These are phyloP conservation scores for Phyllosticta citrichinensis DNA, from an alignment of 2,329 filamentous ascomycete genomes.

Conservation along the genomic window DNA sequence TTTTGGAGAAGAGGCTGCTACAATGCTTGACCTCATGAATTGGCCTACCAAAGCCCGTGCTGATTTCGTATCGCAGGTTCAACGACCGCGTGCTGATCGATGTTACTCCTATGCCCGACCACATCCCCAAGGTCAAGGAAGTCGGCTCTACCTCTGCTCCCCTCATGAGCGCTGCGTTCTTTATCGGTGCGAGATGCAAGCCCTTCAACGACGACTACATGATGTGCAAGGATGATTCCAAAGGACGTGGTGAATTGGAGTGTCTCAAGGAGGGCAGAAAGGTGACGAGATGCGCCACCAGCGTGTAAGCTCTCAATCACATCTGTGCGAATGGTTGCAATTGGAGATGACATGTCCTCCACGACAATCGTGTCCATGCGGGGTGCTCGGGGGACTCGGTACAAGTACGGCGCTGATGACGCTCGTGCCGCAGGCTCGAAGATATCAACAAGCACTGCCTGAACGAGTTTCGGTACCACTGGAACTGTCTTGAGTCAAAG, in stretches of 20 bases:
- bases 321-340: background rate
- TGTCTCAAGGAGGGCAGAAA: constrained; percentile 94
- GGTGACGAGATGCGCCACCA: constrained; percentile 91
- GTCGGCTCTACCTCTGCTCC: constrained; percentile 89
- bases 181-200: constrained; percentile 91
- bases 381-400: background rate
- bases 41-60: constrained; percentile 15
- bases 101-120: constrained; percentile 85
- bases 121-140: constrained; percentile 88
- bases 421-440: constrained; percentile 52
- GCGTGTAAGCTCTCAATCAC: constrained; percentile 54
- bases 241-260: constrained; percentile 82
- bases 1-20: background rate
- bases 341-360: background rate
- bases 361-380: background rate
- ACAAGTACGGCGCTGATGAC: constrained; percentile 1
- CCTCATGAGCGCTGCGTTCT: constrained; percentile 83
- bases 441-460: constrained; percentile 96
- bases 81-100: constrained; percentile 89
- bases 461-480: constrained; percentile 83
- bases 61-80: constrained; percentile 53
- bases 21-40: constrained; percentile 13
- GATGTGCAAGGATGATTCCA: constrained; percentile 96
- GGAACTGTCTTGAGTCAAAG: constrained; percentile 91
- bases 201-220: constrained; percentile 98